Conservation (phyloP, 2,329 filamentous ascomycete genomes). For the Aspergillus hortae region DNA sequence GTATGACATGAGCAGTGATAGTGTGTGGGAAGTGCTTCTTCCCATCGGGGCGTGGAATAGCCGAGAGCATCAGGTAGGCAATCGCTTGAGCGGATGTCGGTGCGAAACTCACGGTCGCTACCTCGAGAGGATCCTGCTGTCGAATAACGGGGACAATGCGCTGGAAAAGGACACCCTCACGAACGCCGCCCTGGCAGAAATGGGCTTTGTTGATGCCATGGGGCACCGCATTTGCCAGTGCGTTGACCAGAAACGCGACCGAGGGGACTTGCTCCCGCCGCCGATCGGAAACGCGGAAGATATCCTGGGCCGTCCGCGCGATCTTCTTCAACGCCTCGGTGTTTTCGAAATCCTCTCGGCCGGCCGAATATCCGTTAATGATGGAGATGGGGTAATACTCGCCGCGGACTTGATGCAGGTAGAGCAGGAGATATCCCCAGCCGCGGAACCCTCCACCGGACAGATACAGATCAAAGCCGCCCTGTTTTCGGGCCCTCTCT, state of each 20-base stretch:
- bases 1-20: constrained; percentile 23
- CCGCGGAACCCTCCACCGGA: constrained; percentile 86
- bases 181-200: constrained; percentile 82
- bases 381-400: constrained; percentile 74
- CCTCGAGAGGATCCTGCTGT: constrained; percentile 63
- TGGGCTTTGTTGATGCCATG: constrained; percentile 64
- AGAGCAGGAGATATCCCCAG: constrained; percentile 83
- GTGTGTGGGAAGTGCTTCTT: constrained; percentile 21
- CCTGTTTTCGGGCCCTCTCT: constrained; percentile 40
- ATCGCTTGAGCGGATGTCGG: constrained; percentile 45
- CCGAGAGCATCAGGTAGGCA: constrained; percentile 45
- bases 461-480: constrained; percentile 68
- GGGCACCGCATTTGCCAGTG: constrained; percentile 65
- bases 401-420: constrained; percentile 60
- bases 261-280: constrained; percentile 77
- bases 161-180: constrained; percentile 72
- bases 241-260: constrained; percentile 71
- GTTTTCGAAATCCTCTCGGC: constrained; percentile 28
- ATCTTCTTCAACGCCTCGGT: constrained; percentile 24
- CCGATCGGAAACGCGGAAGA: constrained; percentile 73
- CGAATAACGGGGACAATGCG: constrained; percentile 59
- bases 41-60: constrained; percentile 39
- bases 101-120: constrained; percentile 55
- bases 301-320: constrained; percentile 27
- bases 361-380: constrained; percentile 71